Percentiles rank a stretch among this genome's conserved stretches.
These are phyloP conservation scores for Yamadazyma takamatsuzukensis DNA, from an alignment of 805 yeast genomes.

Conservation along the genomic window DNA sequence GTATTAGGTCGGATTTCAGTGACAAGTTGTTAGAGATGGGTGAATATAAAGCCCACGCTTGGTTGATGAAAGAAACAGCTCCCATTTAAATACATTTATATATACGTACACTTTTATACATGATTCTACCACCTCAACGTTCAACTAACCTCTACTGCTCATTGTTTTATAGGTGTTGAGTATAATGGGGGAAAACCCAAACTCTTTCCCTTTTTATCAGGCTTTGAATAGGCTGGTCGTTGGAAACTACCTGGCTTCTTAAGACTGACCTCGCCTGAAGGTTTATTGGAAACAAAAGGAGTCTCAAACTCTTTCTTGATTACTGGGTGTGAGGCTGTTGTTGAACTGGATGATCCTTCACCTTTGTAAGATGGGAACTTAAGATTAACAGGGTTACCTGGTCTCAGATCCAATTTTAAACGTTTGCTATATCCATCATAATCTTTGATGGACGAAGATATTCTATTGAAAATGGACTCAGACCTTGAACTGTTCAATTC, in stretches of 20 bases:
- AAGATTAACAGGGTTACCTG: constrained; percentile 1
- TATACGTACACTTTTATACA: neutral
- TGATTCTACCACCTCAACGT: neutral
- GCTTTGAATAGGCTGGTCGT: constrained; percentile 17
- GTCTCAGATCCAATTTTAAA: constrained; percentile 3
- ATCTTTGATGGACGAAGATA: constrained; percentile 3
- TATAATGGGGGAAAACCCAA: constrained; percentile 24
- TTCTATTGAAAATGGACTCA: neutral
- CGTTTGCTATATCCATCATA: constrained; percentile 5
- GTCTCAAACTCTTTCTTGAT: neutral
- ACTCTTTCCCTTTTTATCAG: constrained; percentile 15
- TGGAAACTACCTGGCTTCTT: constrained; percentile 35
- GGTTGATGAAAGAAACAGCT: constrained; percentile 69
- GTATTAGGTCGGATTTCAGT: constrained; percentile 29
- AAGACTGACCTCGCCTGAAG: constrained; percentile 17
- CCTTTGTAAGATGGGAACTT: constrained; percentile 14
- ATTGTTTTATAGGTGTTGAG: constrained; percentile 19
- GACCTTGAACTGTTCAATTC: too few relatives aligned
- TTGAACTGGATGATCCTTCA: too few relatives aligned
- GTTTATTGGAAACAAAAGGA: constrained; percentile 24
- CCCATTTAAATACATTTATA: constrained; percentile 17
- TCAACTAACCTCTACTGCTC: neutral
- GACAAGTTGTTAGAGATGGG: constrained; percentile 47
- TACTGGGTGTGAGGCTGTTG: neutral
- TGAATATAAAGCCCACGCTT: constrained; percentile 57